Evolutionary conservation across 179 eudicot genomes (phyloP), one percentile per base, ranked within the genome.

Genomic region (Spergularia azorica): DNA sequence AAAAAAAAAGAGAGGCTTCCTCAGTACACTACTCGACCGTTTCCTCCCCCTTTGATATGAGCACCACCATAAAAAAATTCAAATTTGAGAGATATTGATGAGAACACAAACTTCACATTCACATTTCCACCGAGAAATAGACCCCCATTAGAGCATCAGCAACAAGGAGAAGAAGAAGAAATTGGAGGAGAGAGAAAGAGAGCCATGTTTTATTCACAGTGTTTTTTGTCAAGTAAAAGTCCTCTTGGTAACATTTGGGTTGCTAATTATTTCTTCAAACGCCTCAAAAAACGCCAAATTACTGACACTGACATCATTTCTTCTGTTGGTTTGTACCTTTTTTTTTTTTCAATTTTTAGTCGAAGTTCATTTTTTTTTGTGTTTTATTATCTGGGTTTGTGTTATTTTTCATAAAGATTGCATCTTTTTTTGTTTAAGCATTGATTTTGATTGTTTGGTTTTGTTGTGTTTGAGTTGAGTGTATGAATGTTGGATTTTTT

Each of bases 231-330:
- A 12, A 89, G 79, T 76, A 93, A 89, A 81, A 94, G 97, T 16
- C 74, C 88, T 46, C 85, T 95, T 59, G 87, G 89, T 16, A 82
- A 80, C 72, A 85, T 95, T 62, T 95, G 97, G 99, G 80, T 88
- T 58, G 97, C 99, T 80, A 97, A 94, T 26, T 94, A 87, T 70
- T 93, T 89, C 79, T 82, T 80, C 72, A 91, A 86, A 77, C 89
- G 90, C 76, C 88, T 95, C 48, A 90, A 86, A 52, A 95, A 88
- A 75, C 75, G 87, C 20, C 91, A 91, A 81, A 78, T 95, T 70
- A 65, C 79, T 70, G 81, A 83, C 70, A 93, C 94, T 56, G 76
- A 93, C 71, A 95, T 95, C 36, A 71, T 86, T 67, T 84, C 92
- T 80, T 89, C 90, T 59, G 91, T 95, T 60, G 99, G 99, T 95